Evolutionary conservation across 768 basidiomycete genomes (phyloP).

Genomic region (Leccinum olivaceopallidum): DNA sequence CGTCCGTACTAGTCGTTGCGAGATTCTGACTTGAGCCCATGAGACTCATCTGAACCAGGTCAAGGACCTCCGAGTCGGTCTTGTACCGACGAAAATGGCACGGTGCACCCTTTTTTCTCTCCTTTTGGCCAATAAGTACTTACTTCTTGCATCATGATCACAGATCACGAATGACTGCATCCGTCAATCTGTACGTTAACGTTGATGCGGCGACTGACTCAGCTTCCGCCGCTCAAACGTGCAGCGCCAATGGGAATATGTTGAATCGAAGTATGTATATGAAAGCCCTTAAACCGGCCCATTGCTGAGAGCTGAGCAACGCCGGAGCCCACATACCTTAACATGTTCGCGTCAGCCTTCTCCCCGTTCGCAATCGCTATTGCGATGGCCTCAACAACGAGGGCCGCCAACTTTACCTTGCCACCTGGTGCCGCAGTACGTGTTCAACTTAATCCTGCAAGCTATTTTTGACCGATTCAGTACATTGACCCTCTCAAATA

Average conservation of each 20-base stretch:
- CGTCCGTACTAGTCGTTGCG: too few species aligned
- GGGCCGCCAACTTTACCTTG: slow-evolving; percentile 4
- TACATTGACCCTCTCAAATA: slow-evolving; percentile 51
- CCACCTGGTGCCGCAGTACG: slow-evolving; percentile 24
- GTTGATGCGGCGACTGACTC: neutral
- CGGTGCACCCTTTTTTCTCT: neutral
- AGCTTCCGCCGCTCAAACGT: neutral
- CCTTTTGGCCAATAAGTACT: neutral
- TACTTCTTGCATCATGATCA: neutral
- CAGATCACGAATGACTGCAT: too few species aligned
- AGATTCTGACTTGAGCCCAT: neutral
- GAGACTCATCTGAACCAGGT: neutral
- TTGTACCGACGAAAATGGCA: neutral
- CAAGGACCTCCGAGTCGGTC: neutral
- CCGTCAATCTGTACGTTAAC: too few species aligned
- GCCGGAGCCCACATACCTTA: neutral
- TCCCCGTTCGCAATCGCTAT: slow-evolving; percentile 3
- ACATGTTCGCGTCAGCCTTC: slow-evolving; percentile 7
- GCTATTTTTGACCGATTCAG: slow-evolving; percentile 30
- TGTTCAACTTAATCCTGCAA: neutral
- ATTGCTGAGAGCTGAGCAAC: neutral
- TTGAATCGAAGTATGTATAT: neutral
- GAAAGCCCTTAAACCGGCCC: neutral
- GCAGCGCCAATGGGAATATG: neutral
- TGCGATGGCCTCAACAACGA: neutral